A percentile compares a stretch with the other conserved stretches of the same genome.
These are phyloP conservation scores for Phytophthora tubulina DNA, from an alignment of 352 stramenopile species.

Conservation along the genomic window DNA sequence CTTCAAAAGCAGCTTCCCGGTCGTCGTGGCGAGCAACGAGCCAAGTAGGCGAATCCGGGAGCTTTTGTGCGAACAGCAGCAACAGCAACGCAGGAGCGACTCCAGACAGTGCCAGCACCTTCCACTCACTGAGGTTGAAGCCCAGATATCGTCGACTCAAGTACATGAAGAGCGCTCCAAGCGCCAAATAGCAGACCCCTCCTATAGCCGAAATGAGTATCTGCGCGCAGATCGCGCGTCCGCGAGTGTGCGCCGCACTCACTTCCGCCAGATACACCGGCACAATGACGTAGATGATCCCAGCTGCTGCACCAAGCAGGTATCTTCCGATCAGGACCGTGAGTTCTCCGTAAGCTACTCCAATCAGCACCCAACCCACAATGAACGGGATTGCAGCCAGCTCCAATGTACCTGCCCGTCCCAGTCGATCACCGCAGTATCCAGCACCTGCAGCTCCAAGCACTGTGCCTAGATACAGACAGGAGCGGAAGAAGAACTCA, in stretches of 20 bases:
- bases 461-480: constrained; percentile 69
- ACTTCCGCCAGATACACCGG: constrained; percentile 83
- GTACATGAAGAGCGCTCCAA: constrained; percentile 70
- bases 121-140: constrained; percentile 89
- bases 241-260: constrained; percentile 62
- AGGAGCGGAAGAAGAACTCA: constrained; percentile 76
- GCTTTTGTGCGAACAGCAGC: constrained; percentile 69
- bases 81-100: constrained; percentile 61
- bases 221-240: constrained; percentile 62
- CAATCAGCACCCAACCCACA: constrained; percentile 77
- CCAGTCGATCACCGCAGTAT: constrained; percentile 71
- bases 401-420: constrained; percentile 76
- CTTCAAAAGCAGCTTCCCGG: constrained; percentile 65
- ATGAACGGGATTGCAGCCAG: constrained; percentile 77
- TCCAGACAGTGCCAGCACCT: constrained; percentile 64
- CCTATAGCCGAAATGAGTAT: constrained; percentile 52
- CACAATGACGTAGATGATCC: constrained; percentile 70
- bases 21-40: constrained; percentile 80
- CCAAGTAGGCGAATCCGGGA: constrained; percentile 85
- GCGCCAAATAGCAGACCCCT: constrained; percentile 56
- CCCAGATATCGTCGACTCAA: constrained; percentile 72
- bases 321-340: constrained; percentile 76
- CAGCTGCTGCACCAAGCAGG: constrained; percentile 59
- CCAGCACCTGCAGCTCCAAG: constrained; percentile 66
- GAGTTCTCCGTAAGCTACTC: constrained; percentile 71